These are phyloP conservation scores for Colletotrichum salicis DNA, from an alignment of 2,329 filamentous ascomycete genomes.

Conservation along the genomic window DNA sequence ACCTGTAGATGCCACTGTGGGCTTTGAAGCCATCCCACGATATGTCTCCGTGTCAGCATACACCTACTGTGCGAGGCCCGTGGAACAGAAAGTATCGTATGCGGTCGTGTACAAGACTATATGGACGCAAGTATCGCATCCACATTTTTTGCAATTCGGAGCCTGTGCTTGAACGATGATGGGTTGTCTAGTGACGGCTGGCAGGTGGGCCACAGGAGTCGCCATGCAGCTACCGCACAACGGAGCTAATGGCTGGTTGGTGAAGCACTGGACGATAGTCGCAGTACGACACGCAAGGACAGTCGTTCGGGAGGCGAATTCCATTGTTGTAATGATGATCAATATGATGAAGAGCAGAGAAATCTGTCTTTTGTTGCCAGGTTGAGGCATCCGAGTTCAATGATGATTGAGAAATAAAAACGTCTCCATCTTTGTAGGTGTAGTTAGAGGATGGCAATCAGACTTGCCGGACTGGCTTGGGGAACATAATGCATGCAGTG, in stretches of 20 bases:
- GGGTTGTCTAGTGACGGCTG: neutral
- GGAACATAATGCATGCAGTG: no score
- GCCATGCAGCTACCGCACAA: neutral
- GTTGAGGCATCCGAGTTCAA: no score
- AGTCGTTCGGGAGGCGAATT: neutral
- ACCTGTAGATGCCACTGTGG: neutral
- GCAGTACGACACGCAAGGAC: neutral
- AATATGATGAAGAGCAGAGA: no score
- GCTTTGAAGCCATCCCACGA: neutral
- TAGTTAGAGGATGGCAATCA: no score
- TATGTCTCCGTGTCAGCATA: slow-evolving; percentile 1
- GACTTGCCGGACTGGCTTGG: no score
- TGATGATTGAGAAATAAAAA: no score
- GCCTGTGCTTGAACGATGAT: neutral
- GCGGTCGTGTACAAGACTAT: neutral
- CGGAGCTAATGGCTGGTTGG: neutral
- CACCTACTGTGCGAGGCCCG: neutral
- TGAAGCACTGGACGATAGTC: neutral
- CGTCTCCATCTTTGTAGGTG: no score
- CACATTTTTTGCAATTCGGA: neutral
- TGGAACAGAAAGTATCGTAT: slow-evolving; percentile 7
- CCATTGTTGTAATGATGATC: no score
- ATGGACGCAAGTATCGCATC: neutral
- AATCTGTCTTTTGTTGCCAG: no score
- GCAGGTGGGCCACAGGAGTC: neutral